Evolutionary conservation across 805 yeast genomes (phyloP), one percentile per base, ranked within the genome.

Genomic region (Starmerella kuoi): DNA sequence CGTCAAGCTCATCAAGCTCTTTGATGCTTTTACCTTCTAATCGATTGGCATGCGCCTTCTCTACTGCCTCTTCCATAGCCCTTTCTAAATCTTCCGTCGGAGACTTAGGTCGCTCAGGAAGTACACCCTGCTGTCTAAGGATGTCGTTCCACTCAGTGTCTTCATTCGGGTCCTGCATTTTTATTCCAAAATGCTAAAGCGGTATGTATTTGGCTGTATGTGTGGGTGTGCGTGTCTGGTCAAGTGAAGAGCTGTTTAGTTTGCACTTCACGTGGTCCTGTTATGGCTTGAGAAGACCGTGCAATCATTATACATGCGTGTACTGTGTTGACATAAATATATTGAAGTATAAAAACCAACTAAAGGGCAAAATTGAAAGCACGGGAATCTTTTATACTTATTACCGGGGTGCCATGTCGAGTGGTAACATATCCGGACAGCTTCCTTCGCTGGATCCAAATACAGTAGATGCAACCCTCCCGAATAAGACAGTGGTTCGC

Each of bases 91-190:
- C 80, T 33, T 72, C 83, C 0, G 94, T 76, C 8, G 95, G 94
- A 18, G 93, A 83, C 20, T 87, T 86, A 22, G 93, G 85, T 54
- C 80, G 77, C 56, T 82, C 86, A 1, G 98, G 98, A 38, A 91
- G 84, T 42, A 91, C 76, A 20, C 97, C 97, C 48, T 87, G 83
- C 3, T 74, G 72, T 50, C 99, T 69, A 35, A 91, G 69, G 51
- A 91, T 86, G 61, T 91, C 99, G 59, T 91, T 91, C 98, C 99
- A 91, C 61, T 91, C 98, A 0, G 98, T 91, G 60, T 91, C 99
- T 62, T 91, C 99, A 48, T 73, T 74, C 27, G 95, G 96, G 62
- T 91, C 87, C 43, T 52, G 56, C 56, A 52, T 52, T 12, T 18
- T 19, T n/a, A 9, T 8, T 12, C 19, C 28, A 25, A 25, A 25